Evolutionary conservation across 1,139 yeast genomes (phyloP).

Genomic region (Scheffersomyces parashehatae): DNA sequence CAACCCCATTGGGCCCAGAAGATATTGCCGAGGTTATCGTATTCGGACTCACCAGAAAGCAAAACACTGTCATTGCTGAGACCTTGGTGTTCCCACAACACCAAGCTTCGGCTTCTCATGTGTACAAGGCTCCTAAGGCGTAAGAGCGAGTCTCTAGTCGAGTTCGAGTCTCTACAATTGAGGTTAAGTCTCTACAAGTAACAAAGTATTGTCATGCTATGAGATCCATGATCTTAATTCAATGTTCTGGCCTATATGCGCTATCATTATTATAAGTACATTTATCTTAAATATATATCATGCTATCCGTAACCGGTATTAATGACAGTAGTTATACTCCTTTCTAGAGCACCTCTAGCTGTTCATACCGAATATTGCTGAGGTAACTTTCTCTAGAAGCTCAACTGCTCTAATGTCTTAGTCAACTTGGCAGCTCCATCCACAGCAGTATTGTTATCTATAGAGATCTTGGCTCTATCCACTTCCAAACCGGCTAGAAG

Average conservation of each 20-base stretch:
- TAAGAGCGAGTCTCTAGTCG: too few relatives aligned
- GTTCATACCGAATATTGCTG: not conserved
- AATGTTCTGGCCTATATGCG: too few relatives aligned
- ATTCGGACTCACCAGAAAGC: conserved; percentile 68
- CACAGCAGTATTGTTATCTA: conserved; percentile 51
- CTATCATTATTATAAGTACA: too few relatives aligned
- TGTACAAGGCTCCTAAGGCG: conserved; percentile 23
- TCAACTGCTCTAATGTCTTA: conserved; percentile 63
- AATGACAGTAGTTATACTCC: too few relatives aligned
- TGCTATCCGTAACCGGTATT: too few relatives aligned
- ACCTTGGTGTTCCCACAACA: conserved; percentile 72
- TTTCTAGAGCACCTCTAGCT: too few relatives aligned
- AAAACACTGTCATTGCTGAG: conserved; percentile 78
- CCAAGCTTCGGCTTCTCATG: conserved; percentile 74
- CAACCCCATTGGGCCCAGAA: conserved; percentile 70
- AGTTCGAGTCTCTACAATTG: too few relatives aligned
- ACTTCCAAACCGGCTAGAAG: conserved; percentile 81
- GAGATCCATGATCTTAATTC: too few relatives aligned
- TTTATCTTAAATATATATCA: too few relatives aligned
- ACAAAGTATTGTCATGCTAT: too few relatives aligned
- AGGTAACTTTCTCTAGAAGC: conserved; percentile 40
- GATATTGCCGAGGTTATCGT: conserved; percentile 84
- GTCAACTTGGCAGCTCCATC: conserved; percentile 72
- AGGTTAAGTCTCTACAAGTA: too few relatives aligned
- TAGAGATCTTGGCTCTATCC: conserved; percentile 60